These are phyloP conservation scores for Cymodocea nodosa DNA, from an alignment of 116 monocot species.

Conservation along the genomic window DNA sequence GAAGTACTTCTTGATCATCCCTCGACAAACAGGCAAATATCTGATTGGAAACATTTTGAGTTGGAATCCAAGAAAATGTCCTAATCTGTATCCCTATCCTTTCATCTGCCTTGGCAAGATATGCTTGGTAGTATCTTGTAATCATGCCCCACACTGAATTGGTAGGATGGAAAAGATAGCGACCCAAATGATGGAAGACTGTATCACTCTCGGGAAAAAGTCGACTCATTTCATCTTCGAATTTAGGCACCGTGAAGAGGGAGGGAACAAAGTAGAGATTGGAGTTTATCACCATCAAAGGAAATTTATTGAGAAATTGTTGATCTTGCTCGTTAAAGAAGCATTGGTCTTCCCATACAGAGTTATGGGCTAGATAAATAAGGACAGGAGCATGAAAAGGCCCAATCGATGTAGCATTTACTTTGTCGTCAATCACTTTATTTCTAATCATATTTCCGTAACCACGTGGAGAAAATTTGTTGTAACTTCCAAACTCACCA, in stretches of 20 bases:
- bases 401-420: neutral
- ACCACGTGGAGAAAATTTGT: conserved; percentile 1
- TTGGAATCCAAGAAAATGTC: conserved; percentile 11
- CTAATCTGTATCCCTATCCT: too few species aligned
- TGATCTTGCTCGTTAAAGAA: conserved; percentile 29
- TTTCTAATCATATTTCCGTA: conserved; percentile 18
- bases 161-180: too few species aligned
- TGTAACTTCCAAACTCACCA: neutral
- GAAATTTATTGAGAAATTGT: conserved; percentile 5
- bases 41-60: too few species aligned
- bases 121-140: too few species aligned
- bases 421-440: neutral
- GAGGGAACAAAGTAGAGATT: conserved; percentile 22
- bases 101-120: too few species aligned
- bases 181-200: too few species aligned
- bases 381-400: conserved; percentile 11
- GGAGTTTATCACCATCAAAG: conserved; percentile 21
- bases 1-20: too few species aligned
- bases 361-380: conserved; percentile 16
- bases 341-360: conserved; percentile 10
- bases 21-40: too few species aligned
- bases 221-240: conserved; percentile 14
- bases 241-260: conserved; percentile 15
- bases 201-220: conserved; percentile 29
- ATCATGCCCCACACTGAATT: too few species aligned